Base-by-base conservation (phyloP, 306 rosid species). In the Spatholobus suberectus region DNA sequence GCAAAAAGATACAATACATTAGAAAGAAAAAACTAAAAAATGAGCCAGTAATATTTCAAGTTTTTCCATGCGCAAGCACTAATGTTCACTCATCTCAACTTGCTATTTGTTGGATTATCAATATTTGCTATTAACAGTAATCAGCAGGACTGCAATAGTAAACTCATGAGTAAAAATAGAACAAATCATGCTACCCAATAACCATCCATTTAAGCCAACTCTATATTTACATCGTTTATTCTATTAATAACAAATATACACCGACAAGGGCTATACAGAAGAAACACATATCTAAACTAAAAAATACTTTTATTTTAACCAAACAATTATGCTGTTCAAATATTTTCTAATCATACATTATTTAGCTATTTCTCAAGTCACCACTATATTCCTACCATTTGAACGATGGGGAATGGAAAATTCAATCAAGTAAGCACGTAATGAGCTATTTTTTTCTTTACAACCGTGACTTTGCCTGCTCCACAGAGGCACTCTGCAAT, bases 401-500 rank as follows among this genome's bases (percentile, higher is more conserved):
- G 35, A 43, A 43, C 47, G 59, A 44, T 83, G 67, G 55, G 55
- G 26, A 14, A 75, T 10, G 57, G 17, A 63, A 15, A 4, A 15
- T 63, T 32, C 5, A 32, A 61, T 70, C 5, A 74, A 34, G 72
- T 63, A 67, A 69, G 62, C 77, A 70, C 32, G 38, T 13, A 65
- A 63, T 14, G 69, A 62, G 9, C 13, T 34, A 17, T 63, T 63
- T 1, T 7, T 29, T 72, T 80, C 65, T 70, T 70, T 77, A 87
- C 72, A 87, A 6, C 71, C 90, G 86, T 5, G 87, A 77, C 69
- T 83, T 81, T 17, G 29, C 70, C 81, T 76, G 90, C 71, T 87
- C 90, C 85, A 71, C 14, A 0, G 87, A 2, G 27, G 84, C 78
- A 26, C 87, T 68, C 87, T 87, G 87, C 87, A 76, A 81, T 55